Conservation (phyloP, 805 yeast genomes). For the Teunomyces lycoperdinae region DNA sequence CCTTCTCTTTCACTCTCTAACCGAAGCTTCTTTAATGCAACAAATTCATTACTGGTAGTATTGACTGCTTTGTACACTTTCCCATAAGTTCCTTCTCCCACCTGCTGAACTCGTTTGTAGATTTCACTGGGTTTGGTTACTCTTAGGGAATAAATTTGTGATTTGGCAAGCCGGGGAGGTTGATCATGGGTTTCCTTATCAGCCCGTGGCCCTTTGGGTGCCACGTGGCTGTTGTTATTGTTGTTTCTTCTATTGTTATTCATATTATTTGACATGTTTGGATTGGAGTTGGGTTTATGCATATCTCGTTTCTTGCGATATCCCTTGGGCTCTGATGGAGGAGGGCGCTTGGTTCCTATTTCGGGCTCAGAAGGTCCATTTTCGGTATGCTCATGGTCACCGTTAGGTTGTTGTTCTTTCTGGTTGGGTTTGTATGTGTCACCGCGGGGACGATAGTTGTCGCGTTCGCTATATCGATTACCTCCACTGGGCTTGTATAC, state of each 20-base stretch:
- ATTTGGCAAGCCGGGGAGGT: background rate
- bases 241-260: background rate
- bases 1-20: constrained; percentile 91
- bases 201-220: background rate
- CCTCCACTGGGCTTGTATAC: constrained; percentile 13
- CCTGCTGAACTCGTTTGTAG: constrained; percentile 77
- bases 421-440: constrained; percentile 8
- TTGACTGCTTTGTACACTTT: constrained; percentile 89
- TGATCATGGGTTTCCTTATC: background rate
- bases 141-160: constrained; percentile 34
- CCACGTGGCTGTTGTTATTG: background rate
- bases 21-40: constrained; percentile 84
- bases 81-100: constrained; percentile 99
- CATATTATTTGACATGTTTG: background rate
- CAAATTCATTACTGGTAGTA: constrained; percentile 59
- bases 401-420: background rate
- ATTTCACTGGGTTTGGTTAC: constrained; percentile 31
- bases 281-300: background rate
- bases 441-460: constrained; percentile 18
- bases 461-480: constrained; percentile 21
- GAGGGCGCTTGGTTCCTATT: constrained; percentile 8
- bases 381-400: background rate
- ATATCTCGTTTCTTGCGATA: constrained; percentile 8
- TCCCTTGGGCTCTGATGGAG: constrained; percentile 10
- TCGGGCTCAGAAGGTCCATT: background rate